phyloP scores from a whole-genome alignment of 2,329 filamentous ascomycete genomes.

The Diaporthe sp. region DNA sequence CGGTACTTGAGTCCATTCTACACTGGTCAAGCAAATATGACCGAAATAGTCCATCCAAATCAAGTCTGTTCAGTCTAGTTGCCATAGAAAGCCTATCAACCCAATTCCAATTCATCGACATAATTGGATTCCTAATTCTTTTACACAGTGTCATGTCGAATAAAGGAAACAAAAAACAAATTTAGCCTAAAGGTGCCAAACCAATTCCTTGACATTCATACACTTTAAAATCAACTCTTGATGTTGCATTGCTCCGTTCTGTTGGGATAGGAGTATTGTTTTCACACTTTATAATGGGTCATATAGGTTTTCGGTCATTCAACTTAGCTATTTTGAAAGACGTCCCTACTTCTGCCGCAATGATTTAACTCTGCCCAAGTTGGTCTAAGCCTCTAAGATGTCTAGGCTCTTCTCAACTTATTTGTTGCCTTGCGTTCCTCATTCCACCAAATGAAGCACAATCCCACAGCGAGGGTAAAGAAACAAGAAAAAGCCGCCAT shows the following conservation, averaged over 20 bases:
- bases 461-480: background rate
- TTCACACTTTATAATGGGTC: background rate
- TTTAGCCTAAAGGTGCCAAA: too few species aligned
- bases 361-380: background rate
- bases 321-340: background rate
- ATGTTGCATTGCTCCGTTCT: background rate
- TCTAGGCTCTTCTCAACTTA: background rate
- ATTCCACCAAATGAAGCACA: background rate
- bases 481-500: background rate
- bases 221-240: background rate
- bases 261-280: background rate
- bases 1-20: background rate
- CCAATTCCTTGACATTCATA: too few species aligned
- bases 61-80: background rate
- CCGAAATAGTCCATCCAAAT: background rate
- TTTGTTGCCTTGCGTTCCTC: background rate
- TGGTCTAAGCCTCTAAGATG: background rate
- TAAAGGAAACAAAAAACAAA: too few species aligned
- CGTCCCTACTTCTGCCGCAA: background rate
- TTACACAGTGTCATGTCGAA: too few species aligned
- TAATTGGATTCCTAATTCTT: too few species aligned
- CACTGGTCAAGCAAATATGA: background rate
- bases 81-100: background rate
- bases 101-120: too few species aligned
- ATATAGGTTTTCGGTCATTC: background rate